Conservation (phyloP, 2,329 filamentous ascomycete genomes). For the Penicillium italicum region DNA sequence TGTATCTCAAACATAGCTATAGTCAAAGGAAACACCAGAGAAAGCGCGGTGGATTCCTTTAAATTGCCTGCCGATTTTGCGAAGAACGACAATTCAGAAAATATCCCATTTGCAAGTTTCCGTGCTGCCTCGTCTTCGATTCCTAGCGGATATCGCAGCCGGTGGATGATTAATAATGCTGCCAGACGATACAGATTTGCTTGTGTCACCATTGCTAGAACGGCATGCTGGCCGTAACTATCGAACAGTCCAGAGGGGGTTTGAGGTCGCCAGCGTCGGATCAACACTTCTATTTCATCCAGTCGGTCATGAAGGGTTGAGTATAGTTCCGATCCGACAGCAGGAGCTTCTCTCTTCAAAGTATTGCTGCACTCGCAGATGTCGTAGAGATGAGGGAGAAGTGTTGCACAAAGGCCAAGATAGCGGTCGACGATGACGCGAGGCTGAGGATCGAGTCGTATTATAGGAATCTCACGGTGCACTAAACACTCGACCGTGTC, state of each 20-base stretch:
- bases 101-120: conserved; percentile 22
- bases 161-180: conserved; percentile 30
- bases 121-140: conserved; percentile 23
- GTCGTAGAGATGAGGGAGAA: conserved; percentile 34
- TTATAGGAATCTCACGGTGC: conserved; percentile 31
- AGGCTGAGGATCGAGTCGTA: conserved; percentile 21
- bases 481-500: conserved; percentile 33
- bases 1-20: conserved; percentile 25
- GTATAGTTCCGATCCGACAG: conserved; percentile 3
- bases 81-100: conserved; percentile 21
- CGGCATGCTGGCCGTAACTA: conserved; percentile 24
- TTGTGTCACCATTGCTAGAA: conserved; percentile 29
- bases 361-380: conserved; percentile 26
- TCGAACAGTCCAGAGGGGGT: conserved; percentile 14
- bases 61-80: conserved; percentile 6
- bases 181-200: conserved; percentile 31
- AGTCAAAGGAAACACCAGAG: conserved; percentile 23
- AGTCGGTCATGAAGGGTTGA: conserved; percentile 15
- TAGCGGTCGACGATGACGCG: conserved; percentile 29
- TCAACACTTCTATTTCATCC: conserved; percentile 16
- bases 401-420: conserved; percentile 27
- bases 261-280: conserved; percentile 19
- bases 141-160: conserved; percentile 31
- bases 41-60: conserved; percentile 16
- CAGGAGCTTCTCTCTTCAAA: conserved; percentile 10